Conservation (phyloP, 768 basidiomycete genomes). For the Rhodotorula diobovata region DNA sequence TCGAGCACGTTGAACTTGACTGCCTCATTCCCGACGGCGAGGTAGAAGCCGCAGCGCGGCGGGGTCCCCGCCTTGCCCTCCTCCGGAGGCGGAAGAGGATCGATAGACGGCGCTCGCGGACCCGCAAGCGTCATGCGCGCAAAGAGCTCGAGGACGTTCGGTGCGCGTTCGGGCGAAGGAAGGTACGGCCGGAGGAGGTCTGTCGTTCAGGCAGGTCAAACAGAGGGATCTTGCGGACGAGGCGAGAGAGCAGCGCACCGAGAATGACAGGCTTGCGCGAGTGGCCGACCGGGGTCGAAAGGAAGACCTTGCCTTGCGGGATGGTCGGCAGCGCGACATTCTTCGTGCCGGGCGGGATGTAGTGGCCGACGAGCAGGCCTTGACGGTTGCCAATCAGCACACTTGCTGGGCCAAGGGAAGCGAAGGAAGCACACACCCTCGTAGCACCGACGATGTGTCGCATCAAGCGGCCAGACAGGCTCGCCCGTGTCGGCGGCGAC, state of each 20-base stretch:
- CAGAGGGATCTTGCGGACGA: background rate
- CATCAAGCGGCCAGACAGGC: conserved; percentile 24
- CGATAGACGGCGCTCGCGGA: background rate
- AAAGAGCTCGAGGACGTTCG: conserved; percentile 37
- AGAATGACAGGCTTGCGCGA: conserved; percentile 32
- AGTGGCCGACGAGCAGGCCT: conserved; percentile 30
- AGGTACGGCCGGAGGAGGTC: conserved; percentile 21
- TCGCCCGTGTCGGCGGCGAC: conserved; percentile 21
- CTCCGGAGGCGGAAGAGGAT: background rate
- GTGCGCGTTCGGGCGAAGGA: background rate
- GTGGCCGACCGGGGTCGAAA: conserved; percentile 31
- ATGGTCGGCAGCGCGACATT: background rate
- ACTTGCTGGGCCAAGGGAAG: rapidly evolving
- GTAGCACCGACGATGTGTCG: conserved; percentile 21
- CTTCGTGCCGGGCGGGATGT: background rate
- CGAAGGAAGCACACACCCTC: conserved; percentile 9
- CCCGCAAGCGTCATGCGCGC: conserved; percentile 25
- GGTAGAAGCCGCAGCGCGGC: background rate
- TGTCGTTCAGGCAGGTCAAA: background rate
- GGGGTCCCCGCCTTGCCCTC: background rate
- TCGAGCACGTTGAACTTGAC: conserved; percentile 35
- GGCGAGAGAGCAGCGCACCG: conserved; percentile 4
- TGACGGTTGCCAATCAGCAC: too few relatives aligned
- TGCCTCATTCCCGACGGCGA: conserved; percentile 34
- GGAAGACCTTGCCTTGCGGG: conserved; percentile 18